These are phyloP conservation scores for Alternaria tenuissima DNA, from an alignment of 2,329 filamentous ascomycete species.

Conservation along the genomic window DNA sequence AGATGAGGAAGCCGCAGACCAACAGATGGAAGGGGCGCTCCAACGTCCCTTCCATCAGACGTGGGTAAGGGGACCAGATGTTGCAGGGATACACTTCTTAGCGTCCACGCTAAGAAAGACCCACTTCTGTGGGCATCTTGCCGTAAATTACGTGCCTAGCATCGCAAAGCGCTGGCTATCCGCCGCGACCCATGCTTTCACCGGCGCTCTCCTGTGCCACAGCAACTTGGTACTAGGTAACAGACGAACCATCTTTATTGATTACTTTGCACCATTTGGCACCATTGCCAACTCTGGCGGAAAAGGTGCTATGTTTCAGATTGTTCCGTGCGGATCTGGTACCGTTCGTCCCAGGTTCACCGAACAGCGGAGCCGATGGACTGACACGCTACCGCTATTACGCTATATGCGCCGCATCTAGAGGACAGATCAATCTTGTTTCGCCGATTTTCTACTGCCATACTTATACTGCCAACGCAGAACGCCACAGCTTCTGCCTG, in stretches of 20 bases:
- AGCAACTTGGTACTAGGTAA: not conserved
- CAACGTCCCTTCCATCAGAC: constrained; percentile 32
- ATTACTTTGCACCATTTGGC: not conserved
- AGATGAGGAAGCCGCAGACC: constrained; percentile 34
- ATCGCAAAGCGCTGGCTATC: constrained; percentile 20
- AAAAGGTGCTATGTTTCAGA: not conserved
- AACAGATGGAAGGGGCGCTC: constrained; percentile 35
- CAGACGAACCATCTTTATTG: not conserved
- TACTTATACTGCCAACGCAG: constrained; percentile 1
- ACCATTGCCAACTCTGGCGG: not conserved
- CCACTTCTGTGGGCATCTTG: constrained; percentile 15
- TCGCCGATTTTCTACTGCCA: constrained; percentile 5
- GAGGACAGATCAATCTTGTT: constrained; percentile 25
- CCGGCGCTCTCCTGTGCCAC: not conserved
- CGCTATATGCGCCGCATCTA: constrained; percentile 27
- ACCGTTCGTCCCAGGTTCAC: constrained; percentile 35
- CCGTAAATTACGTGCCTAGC: constrained; percentile 26
- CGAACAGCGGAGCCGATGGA: constrained; percentile 29
- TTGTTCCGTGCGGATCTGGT: constrained; percentile 24
- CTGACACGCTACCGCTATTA: constrained; percentile 18
- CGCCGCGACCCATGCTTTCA: constrained; percentile 10
- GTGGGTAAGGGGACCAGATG: constrained; percentile 21
- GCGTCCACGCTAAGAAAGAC: not conserved
- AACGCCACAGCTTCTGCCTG: not conserved
- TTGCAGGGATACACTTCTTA: constrained; percentile 4